These are phyloP conservation scores for Rhododendron kiyosumense DNA, from an alignment of 148 eudicot species.

Conservation along the genomic window DNA sequence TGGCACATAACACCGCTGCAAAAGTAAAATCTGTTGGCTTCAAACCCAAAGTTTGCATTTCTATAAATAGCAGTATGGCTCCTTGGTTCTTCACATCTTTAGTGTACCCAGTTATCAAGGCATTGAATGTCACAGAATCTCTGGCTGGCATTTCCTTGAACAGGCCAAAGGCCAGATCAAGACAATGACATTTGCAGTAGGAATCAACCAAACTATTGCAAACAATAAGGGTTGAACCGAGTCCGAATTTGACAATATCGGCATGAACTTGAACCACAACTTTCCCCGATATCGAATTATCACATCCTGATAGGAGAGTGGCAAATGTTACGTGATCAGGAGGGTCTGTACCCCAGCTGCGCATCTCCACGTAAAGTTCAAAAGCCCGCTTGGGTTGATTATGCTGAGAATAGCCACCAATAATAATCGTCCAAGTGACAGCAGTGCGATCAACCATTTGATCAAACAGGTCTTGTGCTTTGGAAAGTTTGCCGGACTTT, in stretches of 20 bases:
- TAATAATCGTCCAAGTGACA: conserved; percentile 76
- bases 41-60: conserved; percentile 54
- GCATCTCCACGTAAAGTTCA: conserved; percentile 51
- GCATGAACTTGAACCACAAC: conserved; percentile 56
- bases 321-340: conserved; percentile 74
- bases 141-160: conserved; percentile 42
- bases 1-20: conserved; percentile 59
- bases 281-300: conserved; percentile 22
- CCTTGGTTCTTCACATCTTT: conserved; percentile 36
- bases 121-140: conserved; percentile 67
- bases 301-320: conserved; percentile 55
- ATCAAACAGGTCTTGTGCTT: conserved; percentile 60
- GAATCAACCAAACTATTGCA: conserved; percentile 68
- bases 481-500: conserved; percentile 43
- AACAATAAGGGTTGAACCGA: conserved; percentile 27
- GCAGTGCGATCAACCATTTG: conserved; percentile 29
- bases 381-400: conserved; percentile 47
- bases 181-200: conserved; percentile 58
- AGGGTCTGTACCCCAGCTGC: conserved; percentile 36
- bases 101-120: conserved; percentile 60
- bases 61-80: conserved; percentile 44
- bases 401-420: conserved; percentile 56
- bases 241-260: conserved; percentile 57
- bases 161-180: conserved; percentile 39
- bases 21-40: conserved; percentile 75